Conservation (phyloP, 1,139 yeast genomes). For the Saccharomyces hybrid region DNA sequence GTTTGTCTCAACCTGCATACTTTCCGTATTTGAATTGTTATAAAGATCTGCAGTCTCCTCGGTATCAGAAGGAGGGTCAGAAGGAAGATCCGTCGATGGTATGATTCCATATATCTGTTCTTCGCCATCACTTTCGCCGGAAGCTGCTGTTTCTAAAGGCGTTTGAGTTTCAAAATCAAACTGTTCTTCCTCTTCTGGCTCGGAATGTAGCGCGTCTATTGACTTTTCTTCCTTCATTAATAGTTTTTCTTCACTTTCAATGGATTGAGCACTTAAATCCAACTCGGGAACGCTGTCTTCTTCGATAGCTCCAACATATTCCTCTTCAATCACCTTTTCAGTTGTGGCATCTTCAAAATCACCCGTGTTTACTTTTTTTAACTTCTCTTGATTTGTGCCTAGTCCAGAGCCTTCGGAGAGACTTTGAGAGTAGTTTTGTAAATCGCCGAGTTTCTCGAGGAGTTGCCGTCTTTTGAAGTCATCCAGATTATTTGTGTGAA, state of each 20-base stretch:
- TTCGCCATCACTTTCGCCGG: neutral
- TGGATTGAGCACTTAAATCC: neutral
- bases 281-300: neutral
- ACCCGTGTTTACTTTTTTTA: neutral
- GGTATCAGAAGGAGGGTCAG: neutral
- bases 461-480: neutral
- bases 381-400: neutral
- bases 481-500: neutral
- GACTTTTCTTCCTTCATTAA: neutral
- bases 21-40: neutral
- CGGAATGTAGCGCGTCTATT: neutral
- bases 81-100: neutral
- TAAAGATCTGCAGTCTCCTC: neutral
- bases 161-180: neutral
- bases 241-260: neutral
- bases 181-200: neutral
- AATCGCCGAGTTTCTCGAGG: neutral
- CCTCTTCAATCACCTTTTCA: conserved; percentile 2
- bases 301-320: neutral
- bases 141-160: neutral
- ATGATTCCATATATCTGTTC: neutral
- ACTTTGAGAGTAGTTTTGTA: neutral
- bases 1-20: neutral
- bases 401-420: neutral
- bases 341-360: neutral